Conservation (phyloP, 768 basidiomycete genomes). For the Suillus hirtellus region DNA sequence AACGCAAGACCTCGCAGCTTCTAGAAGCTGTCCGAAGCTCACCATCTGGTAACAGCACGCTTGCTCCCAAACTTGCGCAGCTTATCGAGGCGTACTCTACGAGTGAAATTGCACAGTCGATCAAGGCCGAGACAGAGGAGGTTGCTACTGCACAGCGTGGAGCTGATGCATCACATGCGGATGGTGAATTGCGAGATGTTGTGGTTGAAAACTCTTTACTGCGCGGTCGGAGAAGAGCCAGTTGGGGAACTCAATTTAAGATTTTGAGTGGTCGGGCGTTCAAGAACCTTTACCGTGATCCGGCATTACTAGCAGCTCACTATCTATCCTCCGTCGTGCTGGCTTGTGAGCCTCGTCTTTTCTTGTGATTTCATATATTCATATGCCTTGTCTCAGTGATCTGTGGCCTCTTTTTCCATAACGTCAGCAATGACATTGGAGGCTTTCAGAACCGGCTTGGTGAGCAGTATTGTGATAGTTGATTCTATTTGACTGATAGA, state of each 20-base stretch:
- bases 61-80: slow-evolving; percentile 56
- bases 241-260: slow-evolving; percentile 86
- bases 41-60: slow-evolving; percentile 31
- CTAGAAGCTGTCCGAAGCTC: slow-evolving; percentile 53
- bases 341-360: slow-evolving; percentile 60
- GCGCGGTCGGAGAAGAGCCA: slow-evolving; percentile 76
- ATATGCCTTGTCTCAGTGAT: slow-evolving; percentile 52
- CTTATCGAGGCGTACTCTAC: slow-evolving; percentile 73
- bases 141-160: slow-evolving; percentile 29
- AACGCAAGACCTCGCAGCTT: slow-evolving; percentile 72
- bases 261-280: slow-evolving; percentile 95
- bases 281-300: slow-evolving; percentile 97
- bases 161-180: slow-evolving; percentile 21
- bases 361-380: slow-evolving; percentile 5
- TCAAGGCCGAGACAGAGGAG: slow-evolving; percentile 62
- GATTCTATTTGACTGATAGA: neutral
- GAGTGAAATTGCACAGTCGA: slow-evolving; percentile 63
- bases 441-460: slow-evolving; percentile 96
- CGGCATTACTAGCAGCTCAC: slow-evolving; percentile 87
- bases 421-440: slow-evolving; percentile 89
- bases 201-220: slow-evolving; percentile 66
- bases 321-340: slow-evolving; percentile 82
- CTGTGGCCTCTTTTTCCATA: slow-evolving; percentile 91
- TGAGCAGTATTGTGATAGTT: slow-evolving; percentile 26
- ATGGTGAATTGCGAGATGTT: slow-evolving; percentile 62